Conservation (phyloP, 202 grass and related monocot genomes). For the Carex arenaria region DNA sequence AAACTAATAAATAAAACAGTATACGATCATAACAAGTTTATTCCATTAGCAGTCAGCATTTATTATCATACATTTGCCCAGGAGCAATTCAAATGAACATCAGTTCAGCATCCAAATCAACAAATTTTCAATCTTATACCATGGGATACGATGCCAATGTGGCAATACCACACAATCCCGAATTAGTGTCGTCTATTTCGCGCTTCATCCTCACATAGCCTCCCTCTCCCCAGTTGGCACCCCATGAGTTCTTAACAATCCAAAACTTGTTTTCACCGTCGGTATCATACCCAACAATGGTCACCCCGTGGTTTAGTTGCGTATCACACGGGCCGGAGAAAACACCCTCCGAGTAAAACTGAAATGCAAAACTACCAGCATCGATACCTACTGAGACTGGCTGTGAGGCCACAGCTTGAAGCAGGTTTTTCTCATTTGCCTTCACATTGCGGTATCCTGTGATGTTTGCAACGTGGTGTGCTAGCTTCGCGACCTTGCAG, state of each 20-base stretch:
- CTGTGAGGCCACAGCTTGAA: constrained; percentile 42
- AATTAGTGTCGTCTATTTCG: constrained; percentile 2
- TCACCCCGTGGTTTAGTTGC: constrained; percentile 59
- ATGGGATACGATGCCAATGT: constrained; percentile 47
- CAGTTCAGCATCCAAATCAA: background rate
- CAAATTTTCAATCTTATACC: constrained; percentile 26
- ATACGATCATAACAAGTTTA: background rate
- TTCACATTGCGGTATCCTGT: constrained; percentile 47
- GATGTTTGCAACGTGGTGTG: constrained; percentile 45
- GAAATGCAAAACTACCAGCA: constrained; percentile 44
- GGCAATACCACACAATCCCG: constrained; percentile 63
- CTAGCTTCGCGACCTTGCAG: constrained; percentile 44
- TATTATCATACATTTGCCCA: background rate
- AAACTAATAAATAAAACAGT: background rate
- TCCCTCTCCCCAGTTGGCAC: constrained; percentile 43
- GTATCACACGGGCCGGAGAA: constrained; percentile 49
- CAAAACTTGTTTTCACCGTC: constrained; percentile 33
- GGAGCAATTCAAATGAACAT: constrained; percentile 5
- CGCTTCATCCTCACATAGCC: constrained; percentile 63
- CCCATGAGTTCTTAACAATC: constrained; percentile 83
- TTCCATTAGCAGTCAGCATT: background rate
- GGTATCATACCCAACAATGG: constrained; percentile 58
- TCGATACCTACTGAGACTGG: constrained; percentile 68
- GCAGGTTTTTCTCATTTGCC: constrained; percentile 38
- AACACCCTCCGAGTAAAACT: constrained; percentile 59